Evolutionary conservation across 192 early-diverging fungal species (phyloP), one percentile per base, ranked within the genome.

Genomic region (Coemansia sp.): DNA sequence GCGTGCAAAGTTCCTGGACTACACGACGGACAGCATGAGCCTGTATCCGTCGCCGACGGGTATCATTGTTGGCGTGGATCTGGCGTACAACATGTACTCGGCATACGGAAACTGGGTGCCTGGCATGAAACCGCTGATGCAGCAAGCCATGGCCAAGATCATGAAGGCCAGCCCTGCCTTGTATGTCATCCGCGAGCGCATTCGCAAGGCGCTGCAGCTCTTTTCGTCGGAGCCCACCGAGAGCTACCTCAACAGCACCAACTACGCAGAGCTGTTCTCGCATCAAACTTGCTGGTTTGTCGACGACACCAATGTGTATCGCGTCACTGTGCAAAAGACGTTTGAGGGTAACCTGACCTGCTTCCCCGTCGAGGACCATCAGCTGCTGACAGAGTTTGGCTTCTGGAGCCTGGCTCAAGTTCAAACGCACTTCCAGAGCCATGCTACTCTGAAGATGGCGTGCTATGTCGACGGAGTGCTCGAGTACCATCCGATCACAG

Each of bases 231-330:
- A 99, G 82, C 95, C 97, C 6, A 99, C 97, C 8, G 97, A 99
- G 78, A 97, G 96, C 64, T 98, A 97, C 74, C 84, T 99, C 68
- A 94, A 92, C 67, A 97, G 95, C 47, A 93, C 94, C 65, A 94
- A 95, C 78, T 95, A 98, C 68, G 93, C 93, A 24, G 97, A 99
- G 79, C 85, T 99, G 70, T 99, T 99, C 87, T 93, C 91, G 66
- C 96, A 97, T 78, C 95, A 98, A 84, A 97, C 95, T 57, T 97
- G 97, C 74, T 99, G 97, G 97, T 99, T 99, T 79, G 93, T 99
- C 43, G 97, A 99, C 78, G 97, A 99, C 75, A 98, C 97, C 50
- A 99, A 99, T 66, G 97, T 99, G 3, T 99, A 99, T 84, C 94
- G 97, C 72, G 97, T 99, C 24, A 99, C 96, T 10, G 97, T 97